Base-by-base conservation (phyloP, 169 alveolate species). In the Plasmodium vinckei region DNA sequence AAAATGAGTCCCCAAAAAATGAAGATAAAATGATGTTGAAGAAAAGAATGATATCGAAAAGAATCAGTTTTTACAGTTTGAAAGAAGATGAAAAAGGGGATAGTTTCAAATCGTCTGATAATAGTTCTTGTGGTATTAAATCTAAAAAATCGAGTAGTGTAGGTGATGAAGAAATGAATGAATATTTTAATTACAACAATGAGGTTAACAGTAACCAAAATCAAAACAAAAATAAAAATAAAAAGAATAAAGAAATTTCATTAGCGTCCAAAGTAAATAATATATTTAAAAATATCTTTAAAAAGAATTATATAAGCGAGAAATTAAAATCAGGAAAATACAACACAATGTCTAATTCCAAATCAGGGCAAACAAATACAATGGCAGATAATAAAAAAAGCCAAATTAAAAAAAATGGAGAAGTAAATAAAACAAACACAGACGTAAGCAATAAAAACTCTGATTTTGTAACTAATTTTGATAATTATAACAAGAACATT, bases 401-500 rank as follows among this genome's bases (percentile, higher is more conserved):
- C 15, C 54, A 75, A 44, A 75, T 2, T 13, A 17, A 7, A 0
- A 39, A 21, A 42, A 63, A 53, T 56, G 88, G 64, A 51, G 49
- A 75, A 1, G 44, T n/a, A 7, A 23, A 47, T 19, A 63, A 49
- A 9, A 19, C 68, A 49, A 10, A 57, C 46, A 77, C 51, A 47
- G 64, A 42, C 33, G 70, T 17, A 23, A 77, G 63, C 9, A 77
- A 64, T 42, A 64, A 64, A 49, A 63, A 77, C 23, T 17, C 25
- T 15, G 79, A 82, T 33, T 82, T 67, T 42, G 90, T 63, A n/a
- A 56, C 53, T 70, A 51, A 82, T 2, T 82, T 82, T 27, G 90
- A 82, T 67, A 82, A 82, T 17, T 82, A 67, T 68, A 68, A 82
- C 19, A 82, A 82, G 47, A 82, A 82, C 10, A 19, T 82, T 13